Percentiles rank a stretch among this genome's conserved stretches.
phyloP scores from a whole-genome alignment of 495 filamentous ascomycete species.

The Neurospora sp. region DNA sequence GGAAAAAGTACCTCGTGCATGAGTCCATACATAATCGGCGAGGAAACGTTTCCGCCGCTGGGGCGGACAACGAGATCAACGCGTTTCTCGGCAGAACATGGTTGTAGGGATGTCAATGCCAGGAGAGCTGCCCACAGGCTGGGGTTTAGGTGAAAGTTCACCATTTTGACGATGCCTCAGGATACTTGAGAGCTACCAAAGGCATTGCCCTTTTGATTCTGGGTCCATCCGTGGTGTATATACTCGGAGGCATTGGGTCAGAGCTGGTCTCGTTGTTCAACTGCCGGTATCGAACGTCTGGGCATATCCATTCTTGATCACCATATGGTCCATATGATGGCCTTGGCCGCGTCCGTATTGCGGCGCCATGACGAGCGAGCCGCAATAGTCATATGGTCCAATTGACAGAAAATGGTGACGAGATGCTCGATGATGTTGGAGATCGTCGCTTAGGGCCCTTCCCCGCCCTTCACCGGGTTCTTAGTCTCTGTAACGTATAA shows the following conservation, averaged over 20 bases:
- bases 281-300: neutral
- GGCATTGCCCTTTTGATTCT: neutral
- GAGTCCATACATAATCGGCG: slow-evolving; percentile 28
- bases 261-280: neutral
- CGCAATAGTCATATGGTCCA: neutral
- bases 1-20: slow-evolving; percentile 25
- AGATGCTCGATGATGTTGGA: neutral
- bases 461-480: neutral
- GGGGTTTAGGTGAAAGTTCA: neutral
- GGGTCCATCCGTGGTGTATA: neutral
- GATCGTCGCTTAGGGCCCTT: neutral
- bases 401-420: neutral
- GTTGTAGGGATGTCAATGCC: neutral
- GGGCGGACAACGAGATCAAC: slow-evolving; percentile 22
- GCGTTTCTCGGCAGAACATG: slow-evolving; percentile 4
- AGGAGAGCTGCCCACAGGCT: neutral
- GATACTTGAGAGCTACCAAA: neutral
- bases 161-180: neutral
- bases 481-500: neutral
- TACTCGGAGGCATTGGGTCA: neutral
- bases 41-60: slow-evolving; percentile 27
- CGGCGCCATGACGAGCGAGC: neutral
- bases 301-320: neutral
- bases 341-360: neutral
- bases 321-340: neutral